These are phyloP conservation scores for Microbotryum saponariae DNA, from an alignment of 1,284 basidiomycete species.

Conservation along the genomic window DNA sequence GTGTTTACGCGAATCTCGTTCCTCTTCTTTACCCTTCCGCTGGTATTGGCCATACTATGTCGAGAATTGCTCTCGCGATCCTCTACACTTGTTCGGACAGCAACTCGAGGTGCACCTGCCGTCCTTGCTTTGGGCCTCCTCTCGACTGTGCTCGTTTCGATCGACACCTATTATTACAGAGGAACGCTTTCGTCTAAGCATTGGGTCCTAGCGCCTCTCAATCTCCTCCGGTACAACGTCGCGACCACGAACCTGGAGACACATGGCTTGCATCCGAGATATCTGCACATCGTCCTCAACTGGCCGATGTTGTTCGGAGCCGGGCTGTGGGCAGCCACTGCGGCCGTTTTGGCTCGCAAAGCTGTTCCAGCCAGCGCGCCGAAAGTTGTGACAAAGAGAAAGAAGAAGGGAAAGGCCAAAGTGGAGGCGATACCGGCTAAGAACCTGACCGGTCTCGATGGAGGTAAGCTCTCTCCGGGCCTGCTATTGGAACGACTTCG, in stretches of 20 bases:
- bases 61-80: too few relatives aligned
- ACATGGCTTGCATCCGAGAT: constrained; percentile 41
- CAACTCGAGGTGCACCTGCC: neutral
- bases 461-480: neutral
- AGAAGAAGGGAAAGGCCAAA: neutral
- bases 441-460: neutral
- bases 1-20: constrained; percentile 39
- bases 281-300: constrained; percentile 38
- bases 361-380: too few relatives aligned
- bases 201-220: constrained; percentile 35
- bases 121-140: constrained; percentile 1
- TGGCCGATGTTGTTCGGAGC: constrained; percentile 39
- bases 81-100: too few relatives aligned
- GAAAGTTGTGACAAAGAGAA: too few relatives aligned
- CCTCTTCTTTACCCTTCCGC: constrained; percentile 34
- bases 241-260: constrained; percentile 35
- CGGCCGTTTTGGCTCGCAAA: neutral
- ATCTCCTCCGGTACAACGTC: constrained; percentile 40
- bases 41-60: neutral
- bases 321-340: neutral
- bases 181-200: neutral
- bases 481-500: too few relatives aligned
- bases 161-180: constrained; percentile 26
- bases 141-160: neutral
- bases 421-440: neutral